Conservation (phyloP, 192 early-diverging fungal species). For the Oehlia diaphana region DNA sequence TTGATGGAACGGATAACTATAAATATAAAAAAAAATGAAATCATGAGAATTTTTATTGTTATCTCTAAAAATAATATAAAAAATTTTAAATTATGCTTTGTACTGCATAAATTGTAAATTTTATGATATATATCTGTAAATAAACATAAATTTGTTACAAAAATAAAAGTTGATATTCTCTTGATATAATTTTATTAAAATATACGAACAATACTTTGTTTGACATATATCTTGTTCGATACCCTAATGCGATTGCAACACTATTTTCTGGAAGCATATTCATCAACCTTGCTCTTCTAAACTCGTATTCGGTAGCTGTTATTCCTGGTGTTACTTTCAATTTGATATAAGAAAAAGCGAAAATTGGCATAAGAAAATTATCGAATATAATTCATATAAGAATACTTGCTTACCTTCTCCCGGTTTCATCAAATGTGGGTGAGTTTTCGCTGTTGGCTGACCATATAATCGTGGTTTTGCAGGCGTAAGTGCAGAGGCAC, state of each 20-base stretch:
- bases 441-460: conserved; percentile 80
- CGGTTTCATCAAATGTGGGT: conserved; percentile 77
- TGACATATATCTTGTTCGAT: conserved; percentile 80
- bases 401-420: conserved; percentile 57
- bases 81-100: not conserved
- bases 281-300: conserved; percentile 68
- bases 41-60: not conserved
- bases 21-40: not conserved
- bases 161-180: not conserved
- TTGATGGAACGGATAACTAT: conserved; percentile 89
- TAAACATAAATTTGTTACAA: not conserved
- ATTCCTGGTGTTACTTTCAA: conserved; percentile 77
- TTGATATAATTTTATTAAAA: not conserved
- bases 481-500: conserved; percentile 1
- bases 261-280: conserved; percentile 62
- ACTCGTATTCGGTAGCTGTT: conserved; percentile 70
- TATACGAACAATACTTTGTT: conserved; percentile 80
- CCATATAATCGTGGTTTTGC: conserved; percentile 47
- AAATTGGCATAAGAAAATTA: not conserved
- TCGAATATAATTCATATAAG: not conserved
- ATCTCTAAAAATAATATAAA: too few relatives aligned
- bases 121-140: not conserved
- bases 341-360: conserved; percentile 11
- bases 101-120: not conserved
- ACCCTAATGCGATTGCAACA: conserved; percentile 69